Conservation (phyloP, 2,329 filamentous ascomycete genomes). For the Gaeumannomyces tritici region DNA sequence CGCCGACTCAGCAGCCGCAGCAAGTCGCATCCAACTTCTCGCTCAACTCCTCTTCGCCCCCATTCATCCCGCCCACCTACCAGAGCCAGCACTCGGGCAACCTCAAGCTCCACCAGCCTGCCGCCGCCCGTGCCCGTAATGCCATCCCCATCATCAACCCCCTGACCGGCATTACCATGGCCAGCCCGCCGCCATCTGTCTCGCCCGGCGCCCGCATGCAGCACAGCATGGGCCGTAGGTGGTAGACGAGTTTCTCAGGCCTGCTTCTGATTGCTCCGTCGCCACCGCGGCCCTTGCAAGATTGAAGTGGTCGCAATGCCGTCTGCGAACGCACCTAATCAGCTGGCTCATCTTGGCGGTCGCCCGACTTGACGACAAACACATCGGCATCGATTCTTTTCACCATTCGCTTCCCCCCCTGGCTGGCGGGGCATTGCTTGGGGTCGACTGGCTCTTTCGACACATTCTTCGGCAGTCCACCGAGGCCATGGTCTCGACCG, state of each 20-base stretch:
- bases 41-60: conserved; percentile 55
- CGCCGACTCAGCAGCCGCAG: conserved; percentile 69
- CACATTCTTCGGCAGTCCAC: conserved; percentile 11
- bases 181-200: conserved; percentile 67
- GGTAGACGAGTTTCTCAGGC: conserved; percentile 30
- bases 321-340: conserved; percentile 9
- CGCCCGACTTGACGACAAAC: conserved; percentile 27
- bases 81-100: conserved; percentile 50
- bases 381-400: conserved; percentile 32
- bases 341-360: conserved; percentile 41
- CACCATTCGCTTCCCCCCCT: conserved; percentile 20
- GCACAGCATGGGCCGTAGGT: conserved; percentile 41
- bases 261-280: conserved; percentile 20
- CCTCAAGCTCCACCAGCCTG: conserved; percentile 83
- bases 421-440: conserved; percentile 19
- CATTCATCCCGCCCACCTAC: conserved; percentile 56
- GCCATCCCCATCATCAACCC: conserved; percentile 98
- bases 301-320: conserved; percentile 18
- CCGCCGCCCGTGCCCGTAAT: conserved; percentile 82
- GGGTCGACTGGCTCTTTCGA: conserved; percentile 19
- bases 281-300: conserved; percentile 26
- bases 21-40: conserved; percentile 72
- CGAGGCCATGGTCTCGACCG: conserved; percentile 1
- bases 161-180: conserved; percentile 76
- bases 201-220: conserved; percentile 51